A percentile compares a stretch with the other conserved stretches of the same genome.
Conservation (phyloP, 305 asterid species). For the Solanum hybrid region DNA sequence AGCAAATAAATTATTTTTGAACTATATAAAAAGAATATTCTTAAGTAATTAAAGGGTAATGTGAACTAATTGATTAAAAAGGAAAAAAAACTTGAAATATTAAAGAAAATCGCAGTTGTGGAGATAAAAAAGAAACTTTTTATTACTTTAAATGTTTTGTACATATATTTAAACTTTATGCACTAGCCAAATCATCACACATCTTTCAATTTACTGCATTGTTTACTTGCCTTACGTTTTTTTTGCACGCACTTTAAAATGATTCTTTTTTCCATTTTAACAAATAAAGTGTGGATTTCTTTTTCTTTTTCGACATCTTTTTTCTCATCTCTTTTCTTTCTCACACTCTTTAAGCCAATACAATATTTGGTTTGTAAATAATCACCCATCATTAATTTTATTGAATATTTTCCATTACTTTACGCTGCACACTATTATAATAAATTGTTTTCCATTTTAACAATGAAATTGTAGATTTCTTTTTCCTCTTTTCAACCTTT, state of each 20-base stretch:
- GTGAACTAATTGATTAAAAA: background rate
- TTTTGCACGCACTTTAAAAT: background rate
- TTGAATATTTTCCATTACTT: background rate
- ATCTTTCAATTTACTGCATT: background rate
- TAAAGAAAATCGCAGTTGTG: background rate
- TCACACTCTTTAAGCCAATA: background rate
- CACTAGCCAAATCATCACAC: background rate
- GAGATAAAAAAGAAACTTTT: background rate
- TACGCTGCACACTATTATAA: background rate
- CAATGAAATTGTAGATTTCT: background rate
- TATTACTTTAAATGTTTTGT: too few species aligned
- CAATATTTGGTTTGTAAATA: background rate
- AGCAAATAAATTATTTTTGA: background rate
- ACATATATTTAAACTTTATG: background rate
- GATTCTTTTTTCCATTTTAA: background rate
- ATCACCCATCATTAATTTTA: background rate
- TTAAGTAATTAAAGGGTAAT: background rate
- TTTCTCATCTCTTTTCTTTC: background rate
- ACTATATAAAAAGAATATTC: background rate
- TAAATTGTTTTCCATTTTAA: background rate
- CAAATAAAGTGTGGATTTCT: background rate
- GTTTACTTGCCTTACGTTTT: background rate
- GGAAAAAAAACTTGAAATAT: too few species aligned
- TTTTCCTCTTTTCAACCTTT: background rate
- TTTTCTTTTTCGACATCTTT: background rate